A percentile compares a stretch with the other conserved stretches of the same genome.
Conservation (phyloP, 257 asterid species). For the Solanum chmielewskii region DNA sequence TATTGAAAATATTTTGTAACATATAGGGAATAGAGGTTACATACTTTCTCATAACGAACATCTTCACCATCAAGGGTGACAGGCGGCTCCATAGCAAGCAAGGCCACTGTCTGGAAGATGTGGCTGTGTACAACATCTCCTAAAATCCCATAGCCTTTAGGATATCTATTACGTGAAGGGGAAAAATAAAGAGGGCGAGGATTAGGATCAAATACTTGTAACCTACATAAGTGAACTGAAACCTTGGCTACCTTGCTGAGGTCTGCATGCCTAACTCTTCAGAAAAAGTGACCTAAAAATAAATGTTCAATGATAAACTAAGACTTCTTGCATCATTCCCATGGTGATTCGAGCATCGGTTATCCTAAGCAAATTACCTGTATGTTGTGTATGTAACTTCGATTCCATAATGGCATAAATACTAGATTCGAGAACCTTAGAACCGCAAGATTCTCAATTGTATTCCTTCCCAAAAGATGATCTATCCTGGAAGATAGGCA, state of each 20-base stretch:
- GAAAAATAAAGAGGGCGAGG: neutral
- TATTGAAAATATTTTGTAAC: neutral
- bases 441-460: slow-evolving; percentile 40
- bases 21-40: neutral
- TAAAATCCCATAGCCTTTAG: slow-evolving; percentile 27
- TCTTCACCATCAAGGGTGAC: slow-evolving; percentile 38
- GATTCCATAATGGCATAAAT: slow-evolving; percentile 45
- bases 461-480: slow-evolving; percentile 50
- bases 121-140: slow-evolving; percentile 50
- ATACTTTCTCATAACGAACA: slow-evolving; percentile 38
- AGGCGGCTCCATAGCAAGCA: slow-evolving; percentile 56
- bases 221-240: neutral
- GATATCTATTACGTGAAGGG: slow-evolving; percentile 13
- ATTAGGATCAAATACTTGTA: neutral
- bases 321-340: neutral
- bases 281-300: slow-evolving; percentile 29
- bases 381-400: slow-evolving; percentile 33
- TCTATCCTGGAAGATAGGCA: slow-evolving; percentile 31
- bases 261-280: slow-evolving; percentile 17
- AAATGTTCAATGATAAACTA: neutral
- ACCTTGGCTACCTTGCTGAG: slow-evolving; percentile 18
- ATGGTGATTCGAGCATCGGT: neutral
- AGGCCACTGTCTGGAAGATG: slow-evolving; percentile 42
- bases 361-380: slow-evolving; percentile 18
- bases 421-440: slow-evolving; percentile 44